Evolutionary conservation across 768 basidiomycete species (phyloP), one percentile per base, ranked within the genome.

Genomic region (Astraeus odoratus): DNA sequence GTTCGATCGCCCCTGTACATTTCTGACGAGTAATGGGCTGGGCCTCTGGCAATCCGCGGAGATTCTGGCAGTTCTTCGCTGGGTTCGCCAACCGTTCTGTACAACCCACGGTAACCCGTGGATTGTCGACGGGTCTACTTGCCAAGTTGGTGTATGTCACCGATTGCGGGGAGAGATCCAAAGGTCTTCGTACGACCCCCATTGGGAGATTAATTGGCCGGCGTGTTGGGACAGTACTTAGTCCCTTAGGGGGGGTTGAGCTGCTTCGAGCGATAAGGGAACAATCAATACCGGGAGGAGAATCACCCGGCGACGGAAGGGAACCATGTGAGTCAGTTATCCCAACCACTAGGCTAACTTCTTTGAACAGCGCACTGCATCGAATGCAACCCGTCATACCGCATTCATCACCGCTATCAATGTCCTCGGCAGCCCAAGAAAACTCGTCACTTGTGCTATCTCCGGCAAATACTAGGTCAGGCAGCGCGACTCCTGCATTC

Each of bases 301-400:
- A n/a, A n/a, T 49, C 46, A 19, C 27, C 42, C 20, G 42, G 33
- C 2, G 41, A 36, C n/a, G 38, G 25, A 27, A 26, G 26, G n/a
- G 18, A 41, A 19, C 18, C 27, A n/a, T 23, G 23, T 20, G 4
- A 44, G 1, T 61, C 60, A 5, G 63, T n/a, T 16, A 64, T 39
- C 18, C 62, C 64, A 12, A 66, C 54, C 35, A 64, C 63, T 30
- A 58, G 51, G 42, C 62, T 58, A 13, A 66, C 59, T 23, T 66
- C 64, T 13, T 58, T 55, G 24, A 64, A 55, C 26, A 64, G 59
- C 39, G 52, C 40, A 46, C 64, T 64, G 22, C 44, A 66, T 29
- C 51, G 53, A 2, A 52, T 50, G 15, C 51, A 24, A 19, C 59
- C 56, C n/a, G 16, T 24, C 37, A 19, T 36, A 4, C 44, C 27